phyloP scores from a whole-genome alignment of 495 filamentous ascomycete genomes.

The Aspergillus conjunctus region DNA sequence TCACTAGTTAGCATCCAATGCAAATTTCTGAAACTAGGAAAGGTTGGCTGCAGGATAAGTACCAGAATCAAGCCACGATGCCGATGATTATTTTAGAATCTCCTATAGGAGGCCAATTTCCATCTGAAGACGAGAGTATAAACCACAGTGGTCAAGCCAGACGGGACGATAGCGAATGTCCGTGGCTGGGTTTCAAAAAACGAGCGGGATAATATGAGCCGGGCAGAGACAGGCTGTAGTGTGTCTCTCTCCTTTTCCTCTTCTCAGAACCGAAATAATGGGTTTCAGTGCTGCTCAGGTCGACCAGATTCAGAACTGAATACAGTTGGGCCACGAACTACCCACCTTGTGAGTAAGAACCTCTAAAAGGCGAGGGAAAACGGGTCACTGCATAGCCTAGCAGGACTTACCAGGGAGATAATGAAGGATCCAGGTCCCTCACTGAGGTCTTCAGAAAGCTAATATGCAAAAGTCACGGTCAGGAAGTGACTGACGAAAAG shows the following conservation, averaged over 20 bases:
- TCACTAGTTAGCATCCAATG: conserved; percentile 37
- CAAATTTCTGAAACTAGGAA: conserved; percentile 34
- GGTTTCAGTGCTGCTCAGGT: conserved; percentile 14
- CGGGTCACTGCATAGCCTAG: conserved; percentile 42
- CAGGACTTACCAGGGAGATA: conserved; percentile 36
- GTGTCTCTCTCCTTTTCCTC: conserved; percentile 24
- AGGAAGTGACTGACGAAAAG: conserved; percentile 29
- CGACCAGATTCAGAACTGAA: conserved; percentile 20
- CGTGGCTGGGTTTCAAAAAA: conserved; percentile 19
- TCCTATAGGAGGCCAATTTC: conserved; percentile 28
- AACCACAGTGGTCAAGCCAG: conserved; percentile 14
- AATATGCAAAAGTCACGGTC: conserved; percentile 39
- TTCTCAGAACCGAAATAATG: conserved; percentile 20
- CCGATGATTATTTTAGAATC: conserved; percentile 30
- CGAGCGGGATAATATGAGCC: conserved; percentile 14
- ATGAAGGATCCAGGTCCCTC: conserved; percentile 21
- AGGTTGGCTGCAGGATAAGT: conserved; percentile 44
- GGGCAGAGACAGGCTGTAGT: conserved; percentile 34
- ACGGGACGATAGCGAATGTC: conserved; percentile 19
- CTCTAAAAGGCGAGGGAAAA: conserved; percentile 22
- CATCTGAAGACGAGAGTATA: conserved; percentile 21
- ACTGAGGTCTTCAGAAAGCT: conserved; percentile 30
- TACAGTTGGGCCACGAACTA: conserved; percentile 33
- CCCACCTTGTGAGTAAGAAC: conserved; percentile 40
- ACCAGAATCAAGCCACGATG: conserved; percentile 31